Conservation (phyloP, 345 rosid species). For the Anacardium occidentale region DNA sequence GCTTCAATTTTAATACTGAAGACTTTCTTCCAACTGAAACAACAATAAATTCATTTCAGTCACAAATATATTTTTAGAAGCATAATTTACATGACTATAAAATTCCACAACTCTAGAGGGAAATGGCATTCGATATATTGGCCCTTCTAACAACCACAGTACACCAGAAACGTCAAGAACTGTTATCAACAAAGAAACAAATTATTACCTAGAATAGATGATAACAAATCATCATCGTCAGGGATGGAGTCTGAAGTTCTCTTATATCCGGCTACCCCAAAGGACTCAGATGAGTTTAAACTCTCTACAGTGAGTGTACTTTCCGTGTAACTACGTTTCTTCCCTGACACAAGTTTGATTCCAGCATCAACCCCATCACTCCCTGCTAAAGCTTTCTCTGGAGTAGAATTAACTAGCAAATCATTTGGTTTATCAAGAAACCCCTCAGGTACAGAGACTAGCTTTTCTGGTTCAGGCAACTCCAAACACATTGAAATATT, state of each 20-base stretch:
- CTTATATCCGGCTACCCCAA: slow-evolving; percentile 52
- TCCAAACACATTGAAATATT: slow-evolving; percentile 38
- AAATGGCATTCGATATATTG: slow-evolving; percentile 2
- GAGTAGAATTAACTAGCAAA: slow-evolving; percentile 58
- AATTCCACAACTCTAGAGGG: background rate
- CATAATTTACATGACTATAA: background rate
- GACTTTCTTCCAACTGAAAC: slow-evolving; percentile 78
- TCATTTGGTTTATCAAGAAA: slow-evolving; percentile 44
- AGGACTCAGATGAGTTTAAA: slow-evolving; percentile 66
- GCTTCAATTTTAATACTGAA: slow-evolving; percentile 74
- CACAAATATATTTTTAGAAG: background rate
- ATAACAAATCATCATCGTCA: slow-evolving; percentile 87
- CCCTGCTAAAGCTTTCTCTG: slow-evolving; percentile 41
- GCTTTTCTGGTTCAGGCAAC: slow-evolving; percentile 72
- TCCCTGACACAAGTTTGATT: slow-evolving; percentile 53
- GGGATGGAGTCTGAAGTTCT: slow-evolving; percentile 71
- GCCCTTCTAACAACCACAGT: background rate
- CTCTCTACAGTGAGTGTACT: slow-evolving; percentile 64
- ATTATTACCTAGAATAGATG: slow-evolving; percentile 90
- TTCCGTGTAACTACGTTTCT: slow-evolving; percentile 72
- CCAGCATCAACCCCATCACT: slow-evolving; percentile 41
- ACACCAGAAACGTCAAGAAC: background rate
- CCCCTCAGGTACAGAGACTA: slow-evolving; percentile 58
- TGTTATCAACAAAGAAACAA: slow-evolving; percentile 1
- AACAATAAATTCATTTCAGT: slow-evolving; percentile 12